A percentile compares a stretch with the other conserved stretches of the same genome.
phyloP scores from a whole-genome alignment of 257 asterid genomes.

The Jacaranda mimosifolia region DNA sequence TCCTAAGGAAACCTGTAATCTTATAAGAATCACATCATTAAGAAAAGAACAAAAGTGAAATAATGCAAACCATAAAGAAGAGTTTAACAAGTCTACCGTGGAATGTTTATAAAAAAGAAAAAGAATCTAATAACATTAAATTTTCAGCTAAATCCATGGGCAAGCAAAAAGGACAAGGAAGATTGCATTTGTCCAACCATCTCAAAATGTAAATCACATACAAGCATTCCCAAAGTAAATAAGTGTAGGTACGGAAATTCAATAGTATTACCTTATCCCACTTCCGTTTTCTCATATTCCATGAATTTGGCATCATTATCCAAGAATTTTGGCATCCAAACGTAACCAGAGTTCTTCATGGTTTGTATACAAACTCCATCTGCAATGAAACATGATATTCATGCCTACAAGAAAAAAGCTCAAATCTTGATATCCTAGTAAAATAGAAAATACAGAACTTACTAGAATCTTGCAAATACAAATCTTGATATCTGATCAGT shows the following conservation, averaged over 20 bases:
- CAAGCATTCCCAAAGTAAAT: conserved; percentile 17
- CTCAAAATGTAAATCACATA: conserved; percentile 2
- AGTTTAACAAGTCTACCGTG: conserved; percentile 13
- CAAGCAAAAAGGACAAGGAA: not conserved
- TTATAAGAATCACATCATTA: conserved; percentile 20
- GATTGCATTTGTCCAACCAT: conserved; percentile 14
- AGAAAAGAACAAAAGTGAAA: conserved; percentile 19
- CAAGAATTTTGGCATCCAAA: conserved; percentile 95
- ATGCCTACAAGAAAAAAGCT: conserved; percentile 19
- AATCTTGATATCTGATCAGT: conserved; percentile 18
- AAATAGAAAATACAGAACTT: not conserved
- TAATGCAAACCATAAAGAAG: conserved; percentile 3
- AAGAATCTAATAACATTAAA: conserved; percentile 12
- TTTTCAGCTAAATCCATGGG: not conserved
- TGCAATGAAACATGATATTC: conserved; percentile 50
- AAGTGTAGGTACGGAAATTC: conserved; percentile 23
- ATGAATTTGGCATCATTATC: conserved; percentile 94
- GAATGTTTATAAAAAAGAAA: not conserved
- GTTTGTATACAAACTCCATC: conserved; percentile 96
- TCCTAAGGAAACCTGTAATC: conserved; percentile 32
- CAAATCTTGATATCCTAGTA: conserved; percentile 27
- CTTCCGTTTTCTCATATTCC: conserved; percentile 81
- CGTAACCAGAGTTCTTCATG: conserved; percentile 98
- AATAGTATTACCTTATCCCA: conserved; percentile 86
- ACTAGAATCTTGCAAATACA: no score